Conservation (phyloP, 2,329 filamentous ascomycete genomes). For the Beauveria asiatica region DNA sequence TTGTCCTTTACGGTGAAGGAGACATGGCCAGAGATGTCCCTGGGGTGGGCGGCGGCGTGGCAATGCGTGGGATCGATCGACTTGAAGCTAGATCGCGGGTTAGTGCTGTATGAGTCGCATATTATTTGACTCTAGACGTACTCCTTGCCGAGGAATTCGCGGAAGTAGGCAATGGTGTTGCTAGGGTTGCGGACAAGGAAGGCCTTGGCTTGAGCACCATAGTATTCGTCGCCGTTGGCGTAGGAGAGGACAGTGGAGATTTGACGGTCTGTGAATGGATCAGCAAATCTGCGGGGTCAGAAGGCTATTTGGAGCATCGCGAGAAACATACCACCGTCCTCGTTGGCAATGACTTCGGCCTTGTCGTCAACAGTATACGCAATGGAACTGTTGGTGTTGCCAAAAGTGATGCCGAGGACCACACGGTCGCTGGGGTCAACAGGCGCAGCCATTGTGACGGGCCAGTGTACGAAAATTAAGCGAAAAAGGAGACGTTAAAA, state of each 20-base stretch:
- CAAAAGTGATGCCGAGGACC: slow-evolving; percentile 93
- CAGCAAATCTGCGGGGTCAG: neutral
- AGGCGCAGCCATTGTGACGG: slow-evolving; percentile 35
- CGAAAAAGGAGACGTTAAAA: too few species aligned
- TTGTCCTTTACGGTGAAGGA: slow-evolving; percentile 81
- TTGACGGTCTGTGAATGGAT: slow-evolving; percentile 64
- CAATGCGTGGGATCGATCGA: slow-evolving; percentile 92
- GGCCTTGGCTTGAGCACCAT: slow-evolving; percentile 87
- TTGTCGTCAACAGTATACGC: slow-evolving; percentile 89
- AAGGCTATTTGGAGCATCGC: too few species aligned
- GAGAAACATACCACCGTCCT: slow-evolving; percentile 74
- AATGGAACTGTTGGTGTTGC: slow-evolving; percentile 97
- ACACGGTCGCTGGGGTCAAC: slow-evolving; percentile 50
- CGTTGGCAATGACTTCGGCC: slow-evolving; percentile 96
- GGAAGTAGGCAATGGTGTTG: slow-evolving; percentile 93
- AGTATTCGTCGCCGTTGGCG: slow-evolving; percentile 91
- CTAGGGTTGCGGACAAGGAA: slow-evolving; percentile 86
- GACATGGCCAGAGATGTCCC: slow-evolving; percentile 62
- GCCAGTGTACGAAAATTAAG: slow-evolving; percentile 1
- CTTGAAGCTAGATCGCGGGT: slow-evolving; percentile 56
- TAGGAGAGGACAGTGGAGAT: slow-evolving; percentile 94
- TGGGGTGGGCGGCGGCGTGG: slow-evolving; percentile 86
- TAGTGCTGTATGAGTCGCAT: neutral
- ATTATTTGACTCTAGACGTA: slow-evolving; percentile 35
- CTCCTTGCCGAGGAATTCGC: slow-evolving; percentile 92